Base-by-base conservation (phyloP, 495 filamentous ascomycete species). In the Annulohypoxylon bovei region DNA sequence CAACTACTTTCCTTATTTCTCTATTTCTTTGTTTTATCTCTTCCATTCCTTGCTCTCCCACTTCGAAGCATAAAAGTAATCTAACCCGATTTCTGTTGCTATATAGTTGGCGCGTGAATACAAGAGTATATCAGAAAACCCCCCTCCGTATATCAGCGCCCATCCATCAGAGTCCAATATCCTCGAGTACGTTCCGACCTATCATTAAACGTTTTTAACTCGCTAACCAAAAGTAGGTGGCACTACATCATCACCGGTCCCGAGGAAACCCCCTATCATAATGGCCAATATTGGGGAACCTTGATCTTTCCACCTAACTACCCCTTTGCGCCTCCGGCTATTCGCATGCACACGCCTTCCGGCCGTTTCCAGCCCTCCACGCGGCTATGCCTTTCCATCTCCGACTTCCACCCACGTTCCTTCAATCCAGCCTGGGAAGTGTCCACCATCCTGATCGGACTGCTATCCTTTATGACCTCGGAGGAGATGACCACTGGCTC, bases 361-460 rank as follows among this genome's bases (percentile, higher is more conserved):
- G 95, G 95, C 68, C 90, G 95, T 77, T 99, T 99, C 83, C 93
- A 97, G 76, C 93, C 94, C 8, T 93, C 90, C 1, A 93, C 92
- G 8, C 90, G 96, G 18, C 89, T 99, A 16, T 98, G 96, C 73
- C 91, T 98, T 59, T 93, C 90, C 77, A 99, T 98, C 73, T 92
- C 89, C 67, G 95, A 99, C 78, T 99, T 98, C 81, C 95, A 99
- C 77, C 95, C 95, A 0, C 94, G 94, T 73, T 94, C 91, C 39
- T 99, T 99, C 86, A 99, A 99, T 76, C 95, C 95, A 8, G 94
- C 95, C n/a, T 99, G 95, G 95, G 93, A 97, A 72, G 95, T 98
- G 9, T 93, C 90, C 44, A 99, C 95, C 3, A 99, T 99, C 72
- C 83, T 99, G 18, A 97, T 97, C 65, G 95, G 95, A 39, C 84